Conservation (phyloP, 2,329 filamentous ascomycete species). For the Pseudogymnoascus sp. region DNA sequence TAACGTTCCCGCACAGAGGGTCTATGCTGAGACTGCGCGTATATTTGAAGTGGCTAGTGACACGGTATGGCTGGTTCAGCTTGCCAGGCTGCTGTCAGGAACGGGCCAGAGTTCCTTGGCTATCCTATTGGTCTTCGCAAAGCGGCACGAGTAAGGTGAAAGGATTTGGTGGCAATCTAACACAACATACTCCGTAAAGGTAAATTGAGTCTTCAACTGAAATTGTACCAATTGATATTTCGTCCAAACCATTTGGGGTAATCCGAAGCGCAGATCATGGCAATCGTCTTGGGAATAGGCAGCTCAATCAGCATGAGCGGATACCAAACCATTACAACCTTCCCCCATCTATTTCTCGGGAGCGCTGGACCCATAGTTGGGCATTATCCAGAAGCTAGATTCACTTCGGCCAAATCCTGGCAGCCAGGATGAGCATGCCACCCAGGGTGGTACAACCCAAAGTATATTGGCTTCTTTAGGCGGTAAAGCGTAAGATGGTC, state of each 20-base stretch:
- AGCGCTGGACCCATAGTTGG: neutral
- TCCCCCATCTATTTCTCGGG: neutral
- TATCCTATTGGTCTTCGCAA: neutral
- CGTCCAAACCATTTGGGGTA: neutral
- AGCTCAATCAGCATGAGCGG: neutral
- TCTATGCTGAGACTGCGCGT: neutral
- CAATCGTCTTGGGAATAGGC: neutral
- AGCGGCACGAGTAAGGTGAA: neutral
- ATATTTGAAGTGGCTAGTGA: neutral
- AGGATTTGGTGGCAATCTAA: conserved; percentile 1
- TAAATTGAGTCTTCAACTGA: neutral
- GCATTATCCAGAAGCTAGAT: neutral
- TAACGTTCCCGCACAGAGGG: neutral
- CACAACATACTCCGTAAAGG: neutral
- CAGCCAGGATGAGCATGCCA: neutral
- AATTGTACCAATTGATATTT: neutral
- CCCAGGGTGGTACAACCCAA: neutral
- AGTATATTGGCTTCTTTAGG: neutral
- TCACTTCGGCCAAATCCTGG: neutral
- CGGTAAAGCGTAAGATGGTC: neutral
- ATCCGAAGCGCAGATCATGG: neutral
- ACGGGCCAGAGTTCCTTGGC: conserved; percentile 2
- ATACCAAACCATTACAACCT: neutral
- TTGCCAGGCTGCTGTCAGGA: conserved; percentile 1
- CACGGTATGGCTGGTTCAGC: neutral